Percentiles rank a stretch among this genome's conserved stretches.
These are phyloP conservation scores for Fusarium austroafricanum DNA, from an alignment of 2,329 filamentous ascomycete species.

Conservation along the genomic window DNA sequence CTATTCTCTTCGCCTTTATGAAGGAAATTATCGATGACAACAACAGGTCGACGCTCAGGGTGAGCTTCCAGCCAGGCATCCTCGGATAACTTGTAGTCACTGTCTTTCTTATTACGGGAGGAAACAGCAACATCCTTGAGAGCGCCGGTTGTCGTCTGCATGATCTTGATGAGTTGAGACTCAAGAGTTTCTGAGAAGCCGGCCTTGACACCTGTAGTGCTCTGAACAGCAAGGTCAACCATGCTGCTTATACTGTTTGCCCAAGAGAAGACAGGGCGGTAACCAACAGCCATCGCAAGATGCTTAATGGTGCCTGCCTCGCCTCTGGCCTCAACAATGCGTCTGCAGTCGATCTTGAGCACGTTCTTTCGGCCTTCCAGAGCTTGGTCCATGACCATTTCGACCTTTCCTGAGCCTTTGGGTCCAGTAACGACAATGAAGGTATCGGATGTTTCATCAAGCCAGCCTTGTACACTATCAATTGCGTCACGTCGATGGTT, in stretches of 20 bases:
- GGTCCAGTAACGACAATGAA: constrained; percentile 96
- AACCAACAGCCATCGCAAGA: constrained; percentile 86
- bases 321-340: constrained; percentile 88
- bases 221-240: constrained; percentile 90
- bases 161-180: constrained; percentile 88
- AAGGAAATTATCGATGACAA: constrained; percentile 92
- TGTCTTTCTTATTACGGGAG: constrained; percentile 75
- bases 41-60: constrained; percentile 82
- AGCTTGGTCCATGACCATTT: constrained; percentile 87
- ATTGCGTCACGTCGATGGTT: constrained; percentile 87
- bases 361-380: constrained; percentile 81
- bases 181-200: constrained; percentile 95
- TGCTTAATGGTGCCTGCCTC: constrained; percentile 87
- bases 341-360: constrained; percentile 90
- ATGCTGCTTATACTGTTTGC: constrained; percentile 94
- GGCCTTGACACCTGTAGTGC: constrained; percentile 92
- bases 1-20: constrained; percentile 76
- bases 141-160: constrained; percentile 83
- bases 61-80: constrained; percentile 93
- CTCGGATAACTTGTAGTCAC: constrained; percentile 77
- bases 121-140: constrained; percentile 82
- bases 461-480: constrained; percentile 83
- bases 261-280: constrained; percentile 94
- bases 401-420: constrained; percentile 88
- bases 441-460: constrained; percentile 88